A percentile compares a stretch with the other conserved stretches of the same genome.
These are phyloP conservation scores for Blastobotrys arbuscula DNA, from an alignment of 1,139 yeast species.

Conservation along the genomic window DNA sequence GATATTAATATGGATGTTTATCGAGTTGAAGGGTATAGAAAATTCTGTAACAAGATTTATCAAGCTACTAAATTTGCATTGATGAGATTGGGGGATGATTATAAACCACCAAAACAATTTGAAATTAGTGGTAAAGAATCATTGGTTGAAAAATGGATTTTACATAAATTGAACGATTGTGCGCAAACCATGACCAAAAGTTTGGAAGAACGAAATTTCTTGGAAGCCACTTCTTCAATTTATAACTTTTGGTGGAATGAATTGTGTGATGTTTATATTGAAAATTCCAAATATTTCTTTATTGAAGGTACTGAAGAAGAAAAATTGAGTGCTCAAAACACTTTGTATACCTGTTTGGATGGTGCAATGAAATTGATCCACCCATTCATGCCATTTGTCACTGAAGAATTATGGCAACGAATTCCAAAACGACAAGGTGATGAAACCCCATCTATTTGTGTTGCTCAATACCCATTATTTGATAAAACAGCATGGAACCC, in stretches of 20 bases:
- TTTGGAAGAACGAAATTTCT: constrained; percentile 81
- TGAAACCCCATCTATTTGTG: constrained; percentile 61
- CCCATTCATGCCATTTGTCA: constrained; percentile 96
- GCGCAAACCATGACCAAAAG: constrained; percentile 59
- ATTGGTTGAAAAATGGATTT: constrained; percentile 93
- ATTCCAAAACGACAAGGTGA: constrained; percentile 83
- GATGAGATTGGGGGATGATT: constrained; percentile 87
- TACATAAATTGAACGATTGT: constrained; percentile 74
- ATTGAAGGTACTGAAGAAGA: constrained; percentile 85
- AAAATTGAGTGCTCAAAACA: constrained; percentile 85
- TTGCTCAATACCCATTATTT: constrained; percentile 74
- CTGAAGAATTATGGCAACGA: constrained; percentile 99
- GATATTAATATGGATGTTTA: constrained; percentile 93
- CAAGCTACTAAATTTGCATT: constrained; percentile 97
- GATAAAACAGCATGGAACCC: constrained; percentile 54
- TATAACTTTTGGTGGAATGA: constrained; percentile 94
- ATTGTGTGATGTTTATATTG: constrained; percentile 95
- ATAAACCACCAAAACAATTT: constrained; percentile 64
- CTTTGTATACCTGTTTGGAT: constrained; percentile 88
- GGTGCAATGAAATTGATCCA: constrained; percentile 88
- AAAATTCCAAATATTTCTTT: constrained; percentile 89
- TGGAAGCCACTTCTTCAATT: constrained; percentile 78
- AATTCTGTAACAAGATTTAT: constrained; percentile 98
- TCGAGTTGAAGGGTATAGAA: constrained; percentile 98
- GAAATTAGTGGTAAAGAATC: constrained; percentile 75